Evolutionary conservation across 106 monocot genomes (phyloP).

Genomic region (Iris macrosiphon): DNA sequence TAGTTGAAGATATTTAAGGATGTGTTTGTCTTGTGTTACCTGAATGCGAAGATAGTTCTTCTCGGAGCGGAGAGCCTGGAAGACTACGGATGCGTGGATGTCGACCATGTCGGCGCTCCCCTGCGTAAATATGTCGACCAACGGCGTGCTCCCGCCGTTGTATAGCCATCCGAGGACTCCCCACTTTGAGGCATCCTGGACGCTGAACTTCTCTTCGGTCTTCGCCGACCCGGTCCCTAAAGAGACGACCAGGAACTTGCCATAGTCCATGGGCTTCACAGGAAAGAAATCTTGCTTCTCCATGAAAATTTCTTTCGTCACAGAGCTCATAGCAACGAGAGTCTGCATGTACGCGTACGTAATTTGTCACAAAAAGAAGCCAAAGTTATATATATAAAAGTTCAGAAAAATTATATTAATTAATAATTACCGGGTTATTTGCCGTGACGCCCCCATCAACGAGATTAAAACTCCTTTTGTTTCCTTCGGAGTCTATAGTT

Average conservation of each 20-base stretch:
- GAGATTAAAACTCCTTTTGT: conserved; percentile 23
- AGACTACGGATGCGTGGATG: conserved; percentile 34
- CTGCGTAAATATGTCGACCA: conserved; percentile 47
- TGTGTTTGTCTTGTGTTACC: conserved; percentile 14
- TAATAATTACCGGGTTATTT: conserved; percentile 37
- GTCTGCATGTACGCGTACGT: conserved; percentile 17
- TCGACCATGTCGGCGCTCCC: conserved; percentile 64
- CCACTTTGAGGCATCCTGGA: conserved; percentile 35
- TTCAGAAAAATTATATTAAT: too few relatives aligned
- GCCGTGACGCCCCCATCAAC: conserved; percentile 48
- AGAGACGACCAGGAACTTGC: conserved; percentile 42
- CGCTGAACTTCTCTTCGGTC: conserved; percentile 13
- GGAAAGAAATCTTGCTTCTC: conserved; percentile 30
- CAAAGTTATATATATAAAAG: not conserved
- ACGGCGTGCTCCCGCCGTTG: conserved; percentile 24
- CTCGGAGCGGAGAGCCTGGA: conserved; percentile 29
- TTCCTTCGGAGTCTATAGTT: conserved; percentile 13
- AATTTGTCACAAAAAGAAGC: not conserved
- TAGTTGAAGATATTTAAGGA: not conserved
- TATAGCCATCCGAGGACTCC: conserved; percentile 44
- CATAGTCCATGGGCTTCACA: conserved; percentile 38
- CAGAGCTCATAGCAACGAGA: conserved; percentile 39
- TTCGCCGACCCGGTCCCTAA: conserved; percentile 47
- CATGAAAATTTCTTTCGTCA: conserved; percentile 24
- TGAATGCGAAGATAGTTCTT: conserved; percentile 45